A percentile compares a stretch with the other conserved stretches of the same genome.
phyloP scores from a whole-genome alignment of 176 grass and related monocot species.

The Zea mays region Zm-B73-REFERENCE-NAM-5.0 NC_050096.1:238927001-238927500 shows the following conservation, averaged over 20 bases:
- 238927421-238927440: conserved; percentile 76
- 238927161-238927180: background rate
- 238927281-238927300: background rate
- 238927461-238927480: conserved; percentile 96
- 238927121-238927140: background rate
- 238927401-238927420: conserved; percentile 81
- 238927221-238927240: background rate
- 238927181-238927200: background rate
- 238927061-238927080: conserved; percentile 64
- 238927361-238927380: conserved; percentile 76
- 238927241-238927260: background rate
- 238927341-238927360: background rate
- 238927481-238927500: conserved; percentile 37
- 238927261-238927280: background rate
- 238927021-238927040: background rate
- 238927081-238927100: conserved; percentile 57
- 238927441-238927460: conserved; percentile 94
- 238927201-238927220: background rate
- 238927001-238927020: background rate
- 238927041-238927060: conserved; percentile 43
- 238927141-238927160: conserved; percentile 15
- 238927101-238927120: conserved; percentile 9
- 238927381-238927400: conserved; percentile 95
- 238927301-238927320: conserved; percentile 2
- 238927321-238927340: background rate